Evolutionary conservation across 768 basidiomycete genomes (phyloP).

Genomic region (Dendrothele bispora): DNA sequence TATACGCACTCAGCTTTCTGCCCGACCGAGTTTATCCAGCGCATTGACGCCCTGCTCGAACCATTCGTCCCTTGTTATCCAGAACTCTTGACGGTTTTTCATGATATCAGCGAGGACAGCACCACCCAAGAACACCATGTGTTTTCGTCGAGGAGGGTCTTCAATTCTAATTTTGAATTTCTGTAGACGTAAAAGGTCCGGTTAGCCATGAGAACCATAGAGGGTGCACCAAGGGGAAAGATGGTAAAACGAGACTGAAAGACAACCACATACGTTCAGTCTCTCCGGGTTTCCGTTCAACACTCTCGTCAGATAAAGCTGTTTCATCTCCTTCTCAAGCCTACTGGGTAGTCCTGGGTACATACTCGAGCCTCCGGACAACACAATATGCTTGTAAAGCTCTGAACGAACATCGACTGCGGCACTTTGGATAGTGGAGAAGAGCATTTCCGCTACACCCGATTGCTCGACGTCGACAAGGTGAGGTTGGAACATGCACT

Average conservation of each 20-base stretch:
- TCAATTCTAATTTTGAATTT: constrained; percentile 99
- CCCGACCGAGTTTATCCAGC: constrained; percentile 84
- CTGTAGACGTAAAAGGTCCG: constrained; percentile 38
- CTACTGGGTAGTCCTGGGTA: constrained; percentile 97
- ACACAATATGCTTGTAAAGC: constrained; percentile 96
- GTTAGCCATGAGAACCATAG: neutral
- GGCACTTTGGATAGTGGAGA: constrained; percentile 91
- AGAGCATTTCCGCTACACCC: constrained; percentile 96
- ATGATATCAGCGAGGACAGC: constrained; percentile 99
- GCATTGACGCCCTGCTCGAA: constrained; percentile 83
- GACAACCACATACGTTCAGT: constrained; percentile 68
- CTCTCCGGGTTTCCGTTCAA: constrained; percentile 80
- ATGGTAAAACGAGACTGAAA: neutral
- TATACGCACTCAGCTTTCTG: no score
- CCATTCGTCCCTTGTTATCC: constrained; percentile 95
- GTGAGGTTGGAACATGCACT: constrained; percentile 99
- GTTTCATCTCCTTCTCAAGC: constrained; percentile 99
- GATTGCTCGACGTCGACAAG: constrained; percentile 97
- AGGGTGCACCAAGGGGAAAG: neutral
- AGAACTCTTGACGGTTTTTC: constrained; percentile 93
- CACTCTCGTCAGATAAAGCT: constrained; percentile 92
- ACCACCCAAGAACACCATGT: constrained; percentile 99
- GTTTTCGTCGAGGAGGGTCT: constrained; percentile 96
- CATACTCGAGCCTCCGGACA: constrained; percentile 98
- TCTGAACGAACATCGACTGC: constrained; percentile 88